phyloP scores from a whole-genome alignment of 2,329 filamentous ascomycete species.

The Samsoniella hepiali region DNA sequence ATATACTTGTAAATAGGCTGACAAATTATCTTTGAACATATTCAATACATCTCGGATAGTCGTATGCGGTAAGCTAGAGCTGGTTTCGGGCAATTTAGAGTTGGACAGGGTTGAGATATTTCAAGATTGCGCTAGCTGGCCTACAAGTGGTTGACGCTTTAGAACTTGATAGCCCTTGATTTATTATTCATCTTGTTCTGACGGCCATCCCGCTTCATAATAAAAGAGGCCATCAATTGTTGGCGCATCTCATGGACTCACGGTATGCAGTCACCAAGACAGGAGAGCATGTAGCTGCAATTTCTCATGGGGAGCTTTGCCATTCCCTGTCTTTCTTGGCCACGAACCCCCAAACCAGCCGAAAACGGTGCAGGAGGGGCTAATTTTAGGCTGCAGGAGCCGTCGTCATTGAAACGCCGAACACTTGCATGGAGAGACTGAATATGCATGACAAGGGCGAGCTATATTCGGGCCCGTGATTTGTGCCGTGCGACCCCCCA shows the following conservation, averaged over 20 bases:
- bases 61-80: neutral
- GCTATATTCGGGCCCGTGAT: neutral
- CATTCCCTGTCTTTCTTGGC: no score
- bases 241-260: no score
- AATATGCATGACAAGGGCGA: slow-evolving; percentile 3
- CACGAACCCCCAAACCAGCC: neutral
- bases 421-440: neutral
- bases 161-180: no score
- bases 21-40: neutral
- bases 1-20: neutral
- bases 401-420: neutral
- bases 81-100: neutral
- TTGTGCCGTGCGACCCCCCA: neutral
- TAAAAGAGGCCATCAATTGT: no score
- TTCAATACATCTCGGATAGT: neutral
- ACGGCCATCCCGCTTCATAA: no score
- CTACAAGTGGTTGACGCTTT: neutral
- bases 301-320: no score
- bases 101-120: neutral
- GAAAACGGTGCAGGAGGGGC: neutral
- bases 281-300: no score
- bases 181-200: no score
- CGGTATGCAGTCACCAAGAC: no score
- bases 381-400: neutral
- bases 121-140: neutral